phyloP scores from a whole-genome alignment of 768 basidiomycete species.

The Tylopilus sp. region DNA sequence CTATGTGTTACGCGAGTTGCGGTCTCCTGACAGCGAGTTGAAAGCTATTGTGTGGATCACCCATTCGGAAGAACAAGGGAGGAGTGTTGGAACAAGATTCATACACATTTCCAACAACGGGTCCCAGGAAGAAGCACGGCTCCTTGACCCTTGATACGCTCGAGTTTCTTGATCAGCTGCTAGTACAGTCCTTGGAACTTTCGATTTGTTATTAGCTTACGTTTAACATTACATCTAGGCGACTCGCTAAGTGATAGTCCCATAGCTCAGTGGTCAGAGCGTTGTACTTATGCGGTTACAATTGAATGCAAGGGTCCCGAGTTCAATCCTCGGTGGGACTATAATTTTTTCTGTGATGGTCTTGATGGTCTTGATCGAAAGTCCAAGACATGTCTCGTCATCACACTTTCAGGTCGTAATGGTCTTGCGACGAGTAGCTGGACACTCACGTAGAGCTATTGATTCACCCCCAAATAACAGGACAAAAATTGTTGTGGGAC shows the following conservation, averaged over 20 bases:
- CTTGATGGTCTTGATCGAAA: too few relatives aligned
- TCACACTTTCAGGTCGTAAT: too few relatives aligned
- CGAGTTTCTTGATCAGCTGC: too few relatives aligned
- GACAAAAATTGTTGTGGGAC: background rate
- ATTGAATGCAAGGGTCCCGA: conserved; percentile 59
- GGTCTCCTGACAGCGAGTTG: conserved; percentile 42
- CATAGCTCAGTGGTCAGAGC: conserved; percentile 63
- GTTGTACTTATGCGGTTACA: conserved; percentile 59
- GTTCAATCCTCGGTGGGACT: conserved; percentile 62
- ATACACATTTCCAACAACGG: conserved; percentile 45
- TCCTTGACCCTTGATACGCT: conserved; percentile 25
- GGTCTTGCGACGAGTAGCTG: too few relatives aligned
- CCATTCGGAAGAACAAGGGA: conserved; percentile 77
- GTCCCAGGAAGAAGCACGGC: conserved; percentile 38
- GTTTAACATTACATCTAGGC: background rate
- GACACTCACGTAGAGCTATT: too few relatives aligned
- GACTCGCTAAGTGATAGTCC: conserved; percentile 28
- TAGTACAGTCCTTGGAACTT: too few relatives aligned
- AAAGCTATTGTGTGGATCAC: conserved; percentile 88
- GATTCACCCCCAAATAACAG: too few relatives aligned
- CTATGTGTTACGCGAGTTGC: conserved; percentile 51
- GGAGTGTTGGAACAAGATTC: conserved; percentile 69
- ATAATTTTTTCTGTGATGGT: conserved; percentile 33
- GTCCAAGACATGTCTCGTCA: too few relatives aligned
- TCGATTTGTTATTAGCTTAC: background rate